Evolutionary conservation across 305 asterid genomes (phyloP).

Genomic region (Fraxinus albicans): DNA sequence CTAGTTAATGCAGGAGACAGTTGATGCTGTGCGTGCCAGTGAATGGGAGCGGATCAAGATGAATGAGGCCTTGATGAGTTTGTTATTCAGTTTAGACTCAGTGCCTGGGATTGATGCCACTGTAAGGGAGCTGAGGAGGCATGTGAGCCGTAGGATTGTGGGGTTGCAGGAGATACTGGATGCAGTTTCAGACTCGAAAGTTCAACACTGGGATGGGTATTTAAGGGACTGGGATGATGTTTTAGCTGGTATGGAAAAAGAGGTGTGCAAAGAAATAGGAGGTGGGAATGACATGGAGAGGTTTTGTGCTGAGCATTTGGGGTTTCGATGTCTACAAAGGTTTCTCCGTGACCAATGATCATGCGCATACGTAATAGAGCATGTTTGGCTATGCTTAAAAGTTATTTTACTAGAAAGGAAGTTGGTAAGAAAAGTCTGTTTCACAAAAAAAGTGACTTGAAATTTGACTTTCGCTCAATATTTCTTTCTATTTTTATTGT

Average conservation of each 20-base stretch:
- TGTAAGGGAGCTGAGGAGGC: conserved; percentile 84
- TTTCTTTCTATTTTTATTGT: neutral
- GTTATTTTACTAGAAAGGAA: neutral
- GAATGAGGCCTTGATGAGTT: conserved; percentile 75
- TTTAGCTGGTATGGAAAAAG: conserved; percentile 60
- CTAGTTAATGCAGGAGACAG: conserved; percentile 66
- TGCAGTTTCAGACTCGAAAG: conserved; percentile 65
- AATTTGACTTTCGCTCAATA: neutral
- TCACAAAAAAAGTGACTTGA: neutral
- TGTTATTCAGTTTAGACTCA: conserved; percentile 70
- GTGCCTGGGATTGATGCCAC: conserved; percentile 84
- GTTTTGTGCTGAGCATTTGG: conserved; percentile 87
- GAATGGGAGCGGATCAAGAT: conserved; percentile 73
- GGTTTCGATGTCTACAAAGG: conserved; percentile 87
- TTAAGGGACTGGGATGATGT: conserved; percentile 84
- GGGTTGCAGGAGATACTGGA: conserved; percentile 95
- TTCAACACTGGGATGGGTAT: conserved; percentile 71
- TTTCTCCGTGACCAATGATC: conserved; percentile 77
- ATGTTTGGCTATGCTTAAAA: neutral
- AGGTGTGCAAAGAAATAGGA: conserved; percentile 60
- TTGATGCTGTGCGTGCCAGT: conserved; percentile 76
- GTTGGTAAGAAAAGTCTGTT: neutral
- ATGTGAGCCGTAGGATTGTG: conserved; percentile 78
- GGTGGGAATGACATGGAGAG: conserved; percentile 80
- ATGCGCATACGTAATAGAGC: conserved; percentile 3